These are phyloP conservation scores for Endogone sp. DNA, from an alignment of 192 early-diverging fungal species.

Conservation along the genomic window DNA sequence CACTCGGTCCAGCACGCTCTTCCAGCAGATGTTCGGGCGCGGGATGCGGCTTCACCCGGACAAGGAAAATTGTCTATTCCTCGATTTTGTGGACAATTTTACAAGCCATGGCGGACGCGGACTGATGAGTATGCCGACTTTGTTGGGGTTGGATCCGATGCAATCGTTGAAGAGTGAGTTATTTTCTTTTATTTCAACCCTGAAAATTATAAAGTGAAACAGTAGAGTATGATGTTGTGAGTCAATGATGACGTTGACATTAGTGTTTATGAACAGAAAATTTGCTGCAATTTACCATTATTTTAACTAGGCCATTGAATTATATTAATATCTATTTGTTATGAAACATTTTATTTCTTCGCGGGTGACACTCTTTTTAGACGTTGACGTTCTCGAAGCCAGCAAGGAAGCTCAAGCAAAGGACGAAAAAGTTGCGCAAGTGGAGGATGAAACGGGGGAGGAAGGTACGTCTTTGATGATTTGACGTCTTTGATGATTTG, in stretches of 20 bases:
- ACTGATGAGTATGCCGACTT: conserved; percentile 69
- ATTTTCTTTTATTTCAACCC: no score
- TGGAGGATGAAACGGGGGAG: not conserved
- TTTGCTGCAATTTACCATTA: no score
- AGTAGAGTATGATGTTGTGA: no score
- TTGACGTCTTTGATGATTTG: no score
- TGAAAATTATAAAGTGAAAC: no score
- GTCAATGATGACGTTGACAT: no score
- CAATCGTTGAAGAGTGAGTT: conserved; percentile 39
- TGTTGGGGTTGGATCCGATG: conserved; percentile 71
- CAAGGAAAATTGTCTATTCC: conserved; percentile 75
- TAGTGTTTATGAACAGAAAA: no score
- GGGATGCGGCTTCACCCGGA: conserved; percentile 66
- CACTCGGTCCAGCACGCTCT: conserved; percentile 76
- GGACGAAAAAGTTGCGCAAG: conserved; percentile 14
- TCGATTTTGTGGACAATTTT: conserved; percentile 87
- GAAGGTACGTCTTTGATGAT: no score
- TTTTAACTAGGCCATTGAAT: no score
- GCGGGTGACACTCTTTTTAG: not conserved
- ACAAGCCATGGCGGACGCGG: conserved; percentile 26
- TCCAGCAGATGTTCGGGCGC: conserved; percentile 96
- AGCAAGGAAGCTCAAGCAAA: not conserved
- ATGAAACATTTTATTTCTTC: no score
- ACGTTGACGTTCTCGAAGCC: conserved; percentile 20
- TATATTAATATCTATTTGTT: no score